Conservation (phyloP, 352 stramenopile genomes). For the Pythium sp. region DNA sequence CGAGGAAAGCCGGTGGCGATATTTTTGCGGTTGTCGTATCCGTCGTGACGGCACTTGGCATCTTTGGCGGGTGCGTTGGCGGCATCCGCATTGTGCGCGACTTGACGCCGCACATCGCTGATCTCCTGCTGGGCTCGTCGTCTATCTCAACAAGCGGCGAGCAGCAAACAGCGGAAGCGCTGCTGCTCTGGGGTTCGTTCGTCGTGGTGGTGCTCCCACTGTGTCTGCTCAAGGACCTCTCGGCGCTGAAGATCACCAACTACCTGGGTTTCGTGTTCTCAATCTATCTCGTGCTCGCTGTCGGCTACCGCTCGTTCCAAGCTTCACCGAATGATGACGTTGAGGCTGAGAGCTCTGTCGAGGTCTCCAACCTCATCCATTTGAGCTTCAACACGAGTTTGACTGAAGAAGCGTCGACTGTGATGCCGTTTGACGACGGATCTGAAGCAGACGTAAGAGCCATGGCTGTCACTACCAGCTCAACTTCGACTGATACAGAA, state of each 20-base stretch:
- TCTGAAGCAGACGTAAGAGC: not conserved
- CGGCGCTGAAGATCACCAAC: slow-evolving; percentile 1
- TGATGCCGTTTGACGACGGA: not conserved
- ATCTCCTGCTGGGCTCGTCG: not conserved
- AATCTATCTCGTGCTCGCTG: not conserved
- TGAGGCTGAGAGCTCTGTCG: not conserved
- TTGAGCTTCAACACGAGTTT: not conserved
- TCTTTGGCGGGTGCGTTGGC: not conserved
- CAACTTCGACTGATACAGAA: not conserved
- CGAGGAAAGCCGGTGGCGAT: not conserved
- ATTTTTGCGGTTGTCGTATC: not conserved
- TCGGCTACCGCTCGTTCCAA: not conserved
- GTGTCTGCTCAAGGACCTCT: not conserved
- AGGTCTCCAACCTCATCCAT: not conserved
- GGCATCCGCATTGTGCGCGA: not conserved
- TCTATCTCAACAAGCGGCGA: not conserved
- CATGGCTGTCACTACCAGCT: not conserved
- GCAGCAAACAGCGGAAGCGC: not conserved
- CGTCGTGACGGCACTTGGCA: not conserved
- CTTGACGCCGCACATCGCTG: not conserved
- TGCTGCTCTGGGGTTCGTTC: not conserved
- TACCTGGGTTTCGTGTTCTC: not conserved
- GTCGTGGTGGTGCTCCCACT: not conserved
- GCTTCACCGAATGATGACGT: too few relatives aligned
- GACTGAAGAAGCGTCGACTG: not conserved